These are phyloP conservation scores for Aspergillus heteromorphus DNA, from an alignment of 495 filamentous ascomycete species.

Conservation along the genomic window DNA sequence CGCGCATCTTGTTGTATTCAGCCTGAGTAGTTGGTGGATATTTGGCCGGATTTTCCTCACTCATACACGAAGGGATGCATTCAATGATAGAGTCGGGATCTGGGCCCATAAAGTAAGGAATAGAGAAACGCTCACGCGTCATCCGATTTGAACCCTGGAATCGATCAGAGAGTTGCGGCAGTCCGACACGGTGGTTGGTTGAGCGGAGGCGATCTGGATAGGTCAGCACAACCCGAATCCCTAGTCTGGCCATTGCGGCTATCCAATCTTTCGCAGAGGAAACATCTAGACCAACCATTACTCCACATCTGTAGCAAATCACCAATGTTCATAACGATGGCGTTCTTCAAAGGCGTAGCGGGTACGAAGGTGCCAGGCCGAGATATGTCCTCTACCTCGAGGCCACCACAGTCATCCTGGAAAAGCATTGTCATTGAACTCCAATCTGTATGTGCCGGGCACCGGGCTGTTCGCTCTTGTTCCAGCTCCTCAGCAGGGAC, in stretches of 20 bases:
- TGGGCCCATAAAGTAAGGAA: slow-evolving; percentile 57
- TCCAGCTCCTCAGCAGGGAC: slow-evolving; percentile 45
- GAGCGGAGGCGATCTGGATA: slow-evolving; percentile 45
- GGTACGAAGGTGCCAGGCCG: slow-evolving; percentile 46
- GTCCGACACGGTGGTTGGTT: slow-evolving; percentile 50
- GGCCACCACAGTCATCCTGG: slow-evolving; percentile 48
- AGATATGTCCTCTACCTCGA: slow-evolving; percentile 52
- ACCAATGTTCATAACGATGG: slow-evolving; percentile 54
- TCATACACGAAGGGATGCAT: slow-evolving; percentile 47
- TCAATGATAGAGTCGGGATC: slow-evolving; percentile 52
- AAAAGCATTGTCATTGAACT: slow-evolving; percentile 48
- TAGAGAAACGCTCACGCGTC: slow-evolving; percentile 52
- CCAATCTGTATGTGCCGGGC: slow-evolving; percentile 52
- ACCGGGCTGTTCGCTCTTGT: slow-evolving; percentile 40
- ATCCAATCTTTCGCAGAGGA: neutral
- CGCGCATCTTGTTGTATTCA: slow-evolving; percentile 48
- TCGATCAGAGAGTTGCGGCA: slow-evolving; percentile 34
- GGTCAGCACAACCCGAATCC: neutral
- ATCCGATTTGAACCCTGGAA: slow-evolving; percentile 36
- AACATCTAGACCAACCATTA: slow-evolving; percentile 39
- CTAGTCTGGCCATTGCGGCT: neutral
- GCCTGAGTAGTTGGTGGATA: slow-evolving; percentile 49
- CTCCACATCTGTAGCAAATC: slow-evolving; percentile 59
- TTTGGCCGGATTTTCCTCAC: slow-evolving; percentile 35
- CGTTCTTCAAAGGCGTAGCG: slow-evolving; percentile 43